Evolutionary conservation across 345 rosid genomes (phyloP), one percentile per base, ranked within the genome.

Genomic region (Brassica incana): DNA sequence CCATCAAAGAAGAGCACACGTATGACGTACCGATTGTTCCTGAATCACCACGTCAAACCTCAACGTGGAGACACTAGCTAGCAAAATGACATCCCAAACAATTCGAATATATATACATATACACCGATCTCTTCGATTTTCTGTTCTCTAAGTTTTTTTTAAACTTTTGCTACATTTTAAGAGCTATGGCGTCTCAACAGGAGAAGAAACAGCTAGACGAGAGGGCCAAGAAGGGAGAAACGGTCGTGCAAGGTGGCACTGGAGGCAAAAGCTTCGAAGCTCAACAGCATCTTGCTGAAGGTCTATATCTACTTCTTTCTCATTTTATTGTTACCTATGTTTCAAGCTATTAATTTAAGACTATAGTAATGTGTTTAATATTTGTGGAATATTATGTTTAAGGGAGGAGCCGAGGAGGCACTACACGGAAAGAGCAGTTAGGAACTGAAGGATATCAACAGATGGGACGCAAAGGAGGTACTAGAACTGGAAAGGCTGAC

Each of bases 181-280:
- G 20, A 52, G 20, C 12, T 0, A 88, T 87, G 93, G 45, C 88
- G 1, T 75, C 93, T 14, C 65, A 80, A 59, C 88, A 89, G 50
- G 84, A 89, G 30, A 80, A 86, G 77, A 83, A 71, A 43, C 87
- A 87, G 60, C 90, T 94, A 0, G 94, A 94, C 81, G 87, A 85
- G 68, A 86, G 83, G 62, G 97, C 95, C 0, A 82, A 81, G 88
- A 83, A 78, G 50, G 97, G 98, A 7, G 91, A 94, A 86, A 88
- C 91, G 0, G 95, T 94, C 0, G 82, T 91, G 8, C 97, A 90
- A 1, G 92, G 95, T 0, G 97, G 95, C 32, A 91, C 97, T 1
- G 95, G 97, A 0, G 95, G 98, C 71, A 94, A 87, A 75, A 94
- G 92, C 88, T 92, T 90, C 0, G 94, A 89, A 82, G 97, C 98